phyloP scores from a whole-genome alignment of 352 stramenopile species.

The Pythium chondricola region DNA sequence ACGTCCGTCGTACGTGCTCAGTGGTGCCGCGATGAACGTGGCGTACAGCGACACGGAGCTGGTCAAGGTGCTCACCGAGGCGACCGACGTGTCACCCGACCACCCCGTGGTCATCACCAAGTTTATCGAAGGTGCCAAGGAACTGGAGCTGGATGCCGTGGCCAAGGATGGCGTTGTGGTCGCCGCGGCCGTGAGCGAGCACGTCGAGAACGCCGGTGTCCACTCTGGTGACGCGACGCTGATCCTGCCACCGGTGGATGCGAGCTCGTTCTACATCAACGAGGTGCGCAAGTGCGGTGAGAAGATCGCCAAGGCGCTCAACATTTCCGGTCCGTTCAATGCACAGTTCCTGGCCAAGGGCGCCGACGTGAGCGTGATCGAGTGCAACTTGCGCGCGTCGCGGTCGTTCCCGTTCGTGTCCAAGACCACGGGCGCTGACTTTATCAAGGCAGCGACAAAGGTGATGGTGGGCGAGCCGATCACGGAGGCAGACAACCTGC shows the following conservation, averaged over 20 bases:
- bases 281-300: conserved; percentile 45
- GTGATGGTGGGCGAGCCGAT: conserved; percentile 82
- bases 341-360: conserved; percentile 95
- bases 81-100: conserved; percentile 88
- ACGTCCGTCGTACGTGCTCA: conserved; percentile 95
- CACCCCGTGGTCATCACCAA: conserved; percentile 95
- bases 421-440: conserved; percentile 93
- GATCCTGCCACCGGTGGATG: conserved; percentile 83
- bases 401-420: conserved; percentile 95
- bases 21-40: conserved; percentile 95
- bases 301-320: conserved; percentile 91
- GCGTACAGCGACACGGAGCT: conserved; percentile 90
- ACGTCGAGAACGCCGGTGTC: conserved; percentile 99
- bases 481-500: conserved; percentile 51
- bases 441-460: conserved; percentile 93
- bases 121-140: conserved; percentile 96
- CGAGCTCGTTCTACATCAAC: conserved; percentile 61
- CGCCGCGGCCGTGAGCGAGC: conserved; percentile 98
- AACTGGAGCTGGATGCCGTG: conserved; percentile 99
- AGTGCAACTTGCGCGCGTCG: conserved; percentile 93
- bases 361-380: conserved; percentile 92
- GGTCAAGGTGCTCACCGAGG: conserved; percentile 47
- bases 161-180: conserved; percentile 94
- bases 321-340: conserved; percentile 95
- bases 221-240: conserved; percentile 98